Percentiles rank a stretch among this genome's conserved stretches.
Evolutionary conservation across 1,284 basidiomycete genomes (phyloP).

Genomic region (Papiliotrema flavescens): DNA sequence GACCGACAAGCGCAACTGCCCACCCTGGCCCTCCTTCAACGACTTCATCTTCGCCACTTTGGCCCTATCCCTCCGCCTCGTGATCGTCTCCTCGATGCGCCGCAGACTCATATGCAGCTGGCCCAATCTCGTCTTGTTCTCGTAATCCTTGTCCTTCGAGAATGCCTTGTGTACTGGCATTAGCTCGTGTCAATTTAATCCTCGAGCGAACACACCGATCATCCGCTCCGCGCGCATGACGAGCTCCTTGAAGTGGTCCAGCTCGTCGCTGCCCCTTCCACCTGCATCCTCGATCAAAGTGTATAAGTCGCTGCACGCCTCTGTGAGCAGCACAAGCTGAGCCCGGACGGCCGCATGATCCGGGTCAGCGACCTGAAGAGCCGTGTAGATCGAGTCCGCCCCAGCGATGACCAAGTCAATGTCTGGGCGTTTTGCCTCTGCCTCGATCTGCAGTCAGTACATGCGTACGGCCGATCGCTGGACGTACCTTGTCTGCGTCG

Average conservation of each 20-base stretch:
- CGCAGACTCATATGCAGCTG: background rate
- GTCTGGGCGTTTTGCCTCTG: background rate
- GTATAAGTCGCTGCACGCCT: background rate
- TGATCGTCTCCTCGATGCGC: background rate
- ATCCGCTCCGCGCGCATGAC: background rate
- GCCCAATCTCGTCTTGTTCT: slow-evolving; percentile 6
- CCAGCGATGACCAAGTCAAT: background rate
- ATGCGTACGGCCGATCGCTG: background rate
- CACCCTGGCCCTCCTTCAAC: slow-evolving; percentile 1
- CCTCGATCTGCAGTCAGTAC: no score
- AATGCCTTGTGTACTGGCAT: background rate
- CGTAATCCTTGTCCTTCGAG: background rate
- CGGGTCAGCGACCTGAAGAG: background rate
- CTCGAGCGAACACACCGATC: slow-evolving; percentile 1
- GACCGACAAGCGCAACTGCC: slow-evolving; percentile 1
- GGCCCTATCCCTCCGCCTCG: background rate
- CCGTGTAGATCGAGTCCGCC: background rate
- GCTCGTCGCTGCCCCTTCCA: background rate
- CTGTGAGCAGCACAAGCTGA: background rate
- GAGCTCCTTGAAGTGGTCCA: background rate
- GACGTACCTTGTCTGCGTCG: background rate
- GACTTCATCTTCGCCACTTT: slow-evolving; percentile 1
- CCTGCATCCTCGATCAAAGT: background rate
- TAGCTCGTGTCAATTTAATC: background rate
- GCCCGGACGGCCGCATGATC: background rate